A percentile compares a stretch with the other conserved stretches of the same genome.
These are phyloP conservation scores for Dothiorella sarmentorum DNA, from an alignment of 2,329 filamentous ascomycete genomes.

Conservation along the genomic window DNA sequence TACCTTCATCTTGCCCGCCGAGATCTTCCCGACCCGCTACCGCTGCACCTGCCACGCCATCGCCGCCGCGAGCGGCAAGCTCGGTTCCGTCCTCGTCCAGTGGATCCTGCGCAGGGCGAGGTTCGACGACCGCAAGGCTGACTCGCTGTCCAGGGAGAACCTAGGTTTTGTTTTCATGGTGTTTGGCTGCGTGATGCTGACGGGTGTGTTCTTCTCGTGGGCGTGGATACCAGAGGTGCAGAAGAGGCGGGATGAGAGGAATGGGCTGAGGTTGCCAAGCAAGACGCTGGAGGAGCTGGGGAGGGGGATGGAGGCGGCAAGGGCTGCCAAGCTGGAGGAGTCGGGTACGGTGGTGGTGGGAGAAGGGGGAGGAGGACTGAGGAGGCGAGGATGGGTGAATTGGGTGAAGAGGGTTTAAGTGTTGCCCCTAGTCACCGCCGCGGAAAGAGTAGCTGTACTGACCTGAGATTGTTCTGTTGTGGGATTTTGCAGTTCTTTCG, in stretches of 20 bases:
- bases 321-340: background rate
- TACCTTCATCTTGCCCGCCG: slow-evolving; percentile 49
- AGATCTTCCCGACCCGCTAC: slow-evolving; percentile 56
- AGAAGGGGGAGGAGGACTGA: background rate
- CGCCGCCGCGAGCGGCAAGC: slow-evolving; percentile 52
- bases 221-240: slow-evolving; percentile 19
- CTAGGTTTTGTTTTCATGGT: slow-evolving; percentile 18
- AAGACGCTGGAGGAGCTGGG: slow-evolving; percentile 19
- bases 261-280: background rate
- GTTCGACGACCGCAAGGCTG: background rate
- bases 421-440: no score
- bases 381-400: background rate
- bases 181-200: slow-evolving; percentile 20
- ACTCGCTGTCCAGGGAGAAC: background rate
- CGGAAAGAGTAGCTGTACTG: no score
- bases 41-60: slow-evolving; percentile 54
- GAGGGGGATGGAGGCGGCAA: background rate
- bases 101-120: slow-evolving; percentile 31
- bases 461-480: no score
- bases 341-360: background rate
- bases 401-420: background rate
- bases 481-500: no score
- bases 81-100: slow-evolving; percentile 48
- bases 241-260: slow-evolving; percentile 5
- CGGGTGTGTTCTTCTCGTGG: slow-evolving; percentile 20